Evolutionary conservation across 306 rosid species (phyloP).

Genomic region (Comarum palustre): DNA sequence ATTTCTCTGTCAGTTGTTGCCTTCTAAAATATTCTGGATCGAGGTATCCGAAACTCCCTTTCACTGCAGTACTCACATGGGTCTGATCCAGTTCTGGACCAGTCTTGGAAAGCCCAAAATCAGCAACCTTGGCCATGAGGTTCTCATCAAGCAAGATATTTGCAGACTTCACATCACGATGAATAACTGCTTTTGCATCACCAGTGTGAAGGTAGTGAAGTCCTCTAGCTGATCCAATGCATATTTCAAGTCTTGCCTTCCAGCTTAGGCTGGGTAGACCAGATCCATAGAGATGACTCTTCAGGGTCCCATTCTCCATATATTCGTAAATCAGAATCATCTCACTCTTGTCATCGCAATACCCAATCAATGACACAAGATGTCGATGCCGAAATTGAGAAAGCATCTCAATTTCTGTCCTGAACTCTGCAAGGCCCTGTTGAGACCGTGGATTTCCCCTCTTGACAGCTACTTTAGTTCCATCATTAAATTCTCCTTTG

Average conservation of each 20-base stretch:
- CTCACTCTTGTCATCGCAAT: slow-evolving; percentile 84
- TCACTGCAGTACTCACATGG: slow-evolving; percentile 83
- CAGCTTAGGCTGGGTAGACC: slow-evolving; percentile 68
- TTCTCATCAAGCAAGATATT: slow-evolving; percentile 84
- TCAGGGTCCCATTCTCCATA: slow-evolving; percentile 88
- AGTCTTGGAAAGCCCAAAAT: slow-evolving; percentile 74
- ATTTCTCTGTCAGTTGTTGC: slow-evolving; percentile 83
- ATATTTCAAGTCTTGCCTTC: slow-evolving; percentile 80
- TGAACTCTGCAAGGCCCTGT: slow-evolving; percentile 81
- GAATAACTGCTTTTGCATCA: slow-evolving; percentile 82
- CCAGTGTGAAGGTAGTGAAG: slow-evolving; percentile 95
- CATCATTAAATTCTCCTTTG: slow-evolving; percentile 69
- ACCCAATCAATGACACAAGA: slow-evolving; percentile 81
- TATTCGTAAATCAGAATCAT: slow-evolving; percentile 88
- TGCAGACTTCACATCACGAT: slow-evolving; percentile 89
- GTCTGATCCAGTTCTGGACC: slow-evolving; percentile 88
- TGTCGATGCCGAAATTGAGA: slow-evolving; percentile 94
- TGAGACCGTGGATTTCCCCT: slow-evolving; percentile 81
- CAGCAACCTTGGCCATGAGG: slow-evolving; percentile 93
- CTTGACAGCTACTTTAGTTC: slow-evolving; percentile 84
- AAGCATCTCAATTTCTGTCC: slow-evolving; percentile 82
- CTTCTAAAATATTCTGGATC: slow-evolving; percentile 89
- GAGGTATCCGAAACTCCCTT: slow-evolving; percentile 85
- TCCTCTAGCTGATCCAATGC: slow-evolving; percentile 93
- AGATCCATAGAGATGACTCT: slow-evolving; percentile 79